Evolutionary conservation across 148 eudicot genomes (phyloP).

Genomic region (Mesembryanthemum crystallinum): DNA sequence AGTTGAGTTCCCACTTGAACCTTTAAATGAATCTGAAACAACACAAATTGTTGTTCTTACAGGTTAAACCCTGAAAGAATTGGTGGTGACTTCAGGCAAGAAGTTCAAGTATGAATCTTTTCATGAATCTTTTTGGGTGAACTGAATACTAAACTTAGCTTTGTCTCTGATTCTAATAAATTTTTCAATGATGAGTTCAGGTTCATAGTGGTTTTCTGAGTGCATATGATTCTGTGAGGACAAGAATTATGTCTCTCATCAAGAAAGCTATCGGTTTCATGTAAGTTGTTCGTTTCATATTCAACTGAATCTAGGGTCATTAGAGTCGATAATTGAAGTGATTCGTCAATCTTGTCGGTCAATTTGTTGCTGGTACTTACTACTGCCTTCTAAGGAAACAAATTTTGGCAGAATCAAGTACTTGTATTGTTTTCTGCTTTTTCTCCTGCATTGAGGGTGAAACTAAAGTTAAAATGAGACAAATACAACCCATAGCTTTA

Average conservation of each 20-base stretch:
- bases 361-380: background rate
- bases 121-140: constrained; percentile 6
- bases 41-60: constrained; percentile 17
- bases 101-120: constrained; percentile 67
- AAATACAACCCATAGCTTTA: background rate
- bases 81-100: constrained; percentile 91
- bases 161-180: constrained; percentile 10
- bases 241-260: constrained; percentile 71
- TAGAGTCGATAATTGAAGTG: background rate
- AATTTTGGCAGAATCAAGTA: background rate
- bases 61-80: constrained; percentile 96
- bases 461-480: background rate
- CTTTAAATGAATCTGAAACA: background rate
- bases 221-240: constrained; percentile 95
- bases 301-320: background rate
- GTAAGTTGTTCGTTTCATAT: constrained; percentile 39
- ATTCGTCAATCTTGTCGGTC: background rate
- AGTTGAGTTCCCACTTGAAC: too few species aligned
- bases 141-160: background rate
- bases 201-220: constrained; percentile 91
- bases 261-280: constrained; percentile 57
- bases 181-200: constrained; percentile 36
- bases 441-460: constrained; percentile 4
- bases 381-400: background rate
- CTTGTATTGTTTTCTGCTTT: background rate